Base-by-base conservation (phyloP, 805 yeast genomes). In the Clavispora vitiphila region DNA sequence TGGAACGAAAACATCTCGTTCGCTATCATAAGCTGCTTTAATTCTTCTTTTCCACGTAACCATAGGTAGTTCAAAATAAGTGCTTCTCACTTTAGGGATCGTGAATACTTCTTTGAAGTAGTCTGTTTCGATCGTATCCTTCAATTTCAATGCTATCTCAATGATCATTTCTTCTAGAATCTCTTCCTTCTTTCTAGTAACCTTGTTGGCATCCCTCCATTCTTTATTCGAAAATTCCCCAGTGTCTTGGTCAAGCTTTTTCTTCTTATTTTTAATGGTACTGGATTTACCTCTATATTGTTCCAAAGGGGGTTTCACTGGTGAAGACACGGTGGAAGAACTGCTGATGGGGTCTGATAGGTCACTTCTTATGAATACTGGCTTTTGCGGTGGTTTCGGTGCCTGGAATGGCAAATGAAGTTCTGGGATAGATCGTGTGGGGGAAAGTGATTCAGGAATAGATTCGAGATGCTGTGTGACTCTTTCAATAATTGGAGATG, bases 1-100 rank as follows among this genome's bases (percentile, higher is more conserved):
- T 0, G 90, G 90, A 8, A 76, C 67, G 48, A 80, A 83, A 0
- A 73, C 51, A 44, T 80, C 85, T 21, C 65, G 64, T 1, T 54
- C 54, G 8, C 61, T 47, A 50, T 78, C 75, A 57, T 80, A 83
- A 1, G 54, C 55, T 0, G 84, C 74, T 16, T 60, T 65, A 5
- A 73, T 67, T 14, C 61, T 62, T 32, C 90, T 61, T 37, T 70
- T 64, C 76, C 85, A 82, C 36, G 61, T 58, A 2, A 82, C 69
- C 3, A 72, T 40, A 0, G 83, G 83, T 2, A 65, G 41, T 12
- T 58, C 56, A 19, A 55, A 48, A 34, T 47, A 42, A 19, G 46
- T 54, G 23, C 49, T 57, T 39, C 60, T 48, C 37, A 59, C 44
- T 24, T 55, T 31, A 37, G 72, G 49, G 8, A 36, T 35, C 42